Evolutionary conservation across 2,329 filamentous ascomycete genomes (phyloP), one percentile per base, ranked within the genome.

Genomic region (Pestalotiopsis sp.): DNA sequence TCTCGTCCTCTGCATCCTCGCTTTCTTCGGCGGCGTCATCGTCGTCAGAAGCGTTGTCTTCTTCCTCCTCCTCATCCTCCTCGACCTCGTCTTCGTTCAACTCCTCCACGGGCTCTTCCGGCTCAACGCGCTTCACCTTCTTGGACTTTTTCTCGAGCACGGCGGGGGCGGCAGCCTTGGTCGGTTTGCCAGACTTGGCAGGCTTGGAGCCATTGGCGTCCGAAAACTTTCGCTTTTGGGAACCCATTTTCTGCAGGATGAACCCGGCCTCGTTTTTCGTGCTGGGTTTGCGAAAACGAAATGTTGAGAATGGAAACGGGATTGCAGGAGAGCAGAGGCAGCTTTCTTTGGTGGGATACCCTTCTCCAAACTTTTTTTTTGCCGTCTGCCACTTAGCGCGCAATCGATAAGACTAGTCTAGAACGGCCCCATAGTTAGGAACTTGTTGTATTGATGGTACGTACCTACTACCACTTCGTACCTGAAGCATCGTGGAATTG

Each of bases 181-280:
- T 75, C 10, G 76, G 77, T 64, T 74, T 75, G 68, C 69, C 59
- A 13, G 60, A 77, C 65, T 74, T 75, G 68, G 70, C 59, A 13
- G 59, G 65, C 67, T 78, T 77, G 14, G 66, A 68, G 68, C 72
- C 72, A 69, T 76, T 76, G 66, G 72, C 73, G 61, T 79, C 78
- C 73, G 75, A 76, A 57, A 75, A 74, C 71, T 81, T 81, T 65
- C 83, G 80, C 77, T 85, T 85, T 71, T 84, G 85, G 6, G 75
- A 73, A 35, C 76, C 75, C 75, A 77, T 77, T 26, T 66, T 75
- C 5, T 58, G 44, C 44, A 52, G 44, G 6, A 20, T 1, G 20
- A 14, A 26, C 22, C 10, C 22, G 20, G 20, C 22, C 26, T 58
- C 22, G 22, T 58, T 7, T 58, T 26, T 14, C 13, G 56, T 26